Evolutionary conservation across 2,329 filamentous ascomycete genomes (phyloP), one percentile per base, ranked within the genome.

Genomic region (Xylariales sp.): DNA sequence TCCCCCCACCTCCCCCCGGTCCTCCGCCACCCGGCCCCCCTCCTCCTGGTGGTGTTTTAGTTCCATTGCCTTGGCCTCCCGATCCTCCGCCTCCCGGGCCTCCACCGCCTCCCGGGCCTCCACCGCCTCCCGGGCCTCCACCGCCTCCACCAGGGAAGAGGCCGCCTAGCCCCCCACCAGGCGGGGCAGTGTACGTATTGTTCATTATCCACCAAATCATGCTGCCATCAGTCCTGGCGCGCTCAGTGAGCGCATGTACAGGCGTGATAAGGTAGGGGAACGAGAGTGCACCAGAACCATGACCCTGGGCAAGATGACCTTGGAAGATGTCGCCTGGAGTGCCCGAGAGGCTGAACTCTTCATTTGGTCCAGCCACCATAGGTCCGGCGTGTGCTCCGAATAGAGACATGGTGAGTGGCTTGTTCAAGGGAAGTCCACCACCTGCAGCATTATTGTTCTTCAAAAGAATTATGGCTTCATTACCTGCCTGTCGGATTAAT

Each of bases 181-280:
- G 11, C n/a, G 11, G 15, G 7, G 35, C 20, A 13, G 42, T 34
- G 12, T 40, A 43, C 6, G 44, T 46, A 21, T 45, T 45, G 52
- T 77, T 66, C 7, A 67, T 60, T 44, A 74, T 66, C 52, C 69
- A 67, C 52, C 72, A 70, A 34, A 67, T 46, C 46, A 38, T 52
- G 10, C 50, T 53, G 21, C 48, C 56, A 10, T 66, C 65, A 29
- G 61, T 63, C 12, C 61, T 54, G 3, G 66, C 63, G 29, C 67
- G 60, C 10, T 63, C 60, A 27, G 63, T 67, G 43, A 77, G 68
- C 5, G 69, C 71, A 40, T 74, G 65, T 33, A 73, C 66, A 2
- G 73, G 73, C 2, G 71, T 74, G 42, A 72, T 62, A 29, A 77
- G 57, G 48, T 76, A 77, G 0, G 73, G 70, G 28, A 75, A 66